Base-by-base conservation (phyloP, 1,284 basidiomycete genomes). In the Mycena sp. region DNA sequence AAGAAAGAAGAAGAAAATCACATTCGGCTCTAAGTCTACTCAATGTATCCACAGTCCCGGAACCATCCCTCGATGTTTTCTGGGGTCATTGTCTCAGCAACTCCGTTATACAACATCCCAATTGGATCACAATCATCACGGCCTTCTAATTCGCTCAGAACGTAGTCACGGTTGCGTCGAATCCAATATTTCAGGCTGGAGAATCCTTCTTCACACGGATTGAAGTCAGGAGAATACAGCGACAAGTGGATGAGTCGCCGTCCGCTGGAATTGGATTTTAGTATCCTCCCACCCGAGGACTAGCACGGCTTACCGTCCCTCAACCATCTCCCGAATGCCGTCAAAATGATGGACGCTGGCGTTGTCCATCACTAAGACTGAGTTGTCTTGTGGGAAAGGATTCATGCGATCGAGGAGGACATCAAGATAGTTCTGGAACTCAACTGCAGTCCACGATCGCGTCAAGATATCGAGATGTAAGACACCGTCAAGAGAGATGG, bases 401-500 rank as follows among this genome's bases (percentile, higher is more conserved):
- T 64, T 66, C 67, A 68, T 68, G 30, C 45, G 32, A 44, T 69
- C 65, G 7, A 69, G 44, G 3, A 69, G 51, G 16, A 40, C 50
- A n/a, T 58, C 57, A 37, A 69, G 29, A 43, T 64, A 67, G 14
- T 61, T 23, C 9, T 28, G 37, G 35, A 67, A 69, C 17, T 53
- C 43, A n/a, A n/a, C n/a, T 4, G 60, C 58, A 5, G 61, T 71
- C 40, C 58, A 70, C 7, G 67, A 55, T 16, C 63, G 48, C 11
- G 65, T 52, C 35, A 63, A 32, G 26, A 72, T 67, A 12, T 67
- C 64, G 17, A 69, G 52, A 25, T 67, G 61, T 1, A 72, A 49
- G 6, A 73, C 48, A 12, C 72, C 71, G 44, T 71, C 67, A 2
- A 72, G 67, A 1, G 65, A 69, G 23, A 73, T 54, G 3, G 71